Base-by-base conservation (phyloP, 129 eudicot species). In the Gnaphalium uliginosum region DNA sequence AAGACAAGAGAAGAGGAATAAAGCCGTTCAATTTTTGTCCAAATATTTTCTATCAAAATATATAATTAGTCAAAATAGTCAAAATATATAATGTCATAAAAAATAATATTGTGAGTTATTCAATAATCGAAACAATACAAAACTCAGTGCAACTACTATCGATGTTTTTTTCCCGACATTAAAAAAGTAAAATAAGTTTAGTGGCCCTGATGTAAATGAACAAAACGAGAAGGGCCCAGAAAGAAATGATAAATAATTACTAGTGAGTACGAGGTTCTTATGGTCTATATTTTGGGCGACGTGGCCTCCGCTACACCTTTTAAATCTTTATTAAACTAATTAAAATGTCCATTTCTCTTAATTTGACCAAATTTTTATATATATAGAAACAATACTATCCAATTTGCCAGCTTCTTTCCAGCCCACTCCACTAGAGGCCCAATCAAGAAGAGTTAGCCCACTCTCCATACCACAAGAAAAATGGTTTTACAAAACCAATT, bases 201-300 rank as follows among this genome's bases (percentile, higher is more conserved):
- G 37, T 25, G 81, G 75, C 23, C 71, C 33, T 64, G 18, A 15
- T 26, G 19, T 29, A 10, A 30, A 32, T 64, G 69, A 48, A 64
- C 22, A 41, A 43, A 43, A 48, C 30, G 72, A 75, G 27, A 29
- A 56, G 81, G 81, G 53, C 46, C 76, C 70, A 30, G 15, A 59
- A n/a, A 78, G 37, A 78, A 68, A 58, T 22, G 56, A 78, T 69
- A 69, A 29, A 58, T 32, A 35, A 58, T 27, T 21, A 58, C 46
- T 46, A 43, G 73, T 7, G 32, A 23, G 81, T 78, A 78, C 81
- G 81, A 78, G 81, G 81, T 77, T 77, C 81, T 69, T 59, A 77
- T 77, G 81, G 81, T 69, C 76, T 78, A 33, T 69, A 78, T 78
- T 78, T 8, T 69, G 60, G 71, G 81, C 51, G 76, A 78, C 81